Conservation (phyloP, 1,284 basidiomycete genomes). For the Austropuccinia psidii region DNA sequence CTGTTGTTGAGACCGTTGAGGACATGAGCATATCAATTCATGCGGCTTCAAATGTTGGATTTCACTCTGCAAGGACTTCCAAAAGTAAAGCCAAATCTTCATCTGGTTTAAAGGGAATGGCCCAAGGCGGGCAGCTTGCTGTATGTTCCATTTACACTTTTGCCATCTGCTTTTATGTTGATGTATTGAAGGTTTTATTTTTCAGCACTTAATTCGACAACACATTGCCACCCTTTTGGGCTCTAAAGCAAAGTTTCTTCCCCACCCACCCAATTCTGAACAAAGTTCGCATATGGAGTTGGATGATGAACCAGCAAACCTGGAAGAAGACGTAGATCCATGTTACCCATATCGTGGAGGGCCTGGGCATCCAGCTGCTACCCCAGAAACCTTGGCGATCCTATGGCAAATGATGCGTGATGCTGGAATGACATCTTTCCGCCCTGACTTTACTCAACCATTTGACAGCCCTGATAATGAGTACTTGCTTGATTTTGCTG, state of each 20-base stretch:
- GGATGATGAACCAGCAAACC: background rate
- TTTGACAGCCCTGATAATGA: background rate
- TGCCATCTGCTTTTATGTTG: too few relatives aligned
- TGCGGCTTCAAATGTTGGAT: too few relatives aligned
- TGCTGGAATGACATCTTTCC: background rate
- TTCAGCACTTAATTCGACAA: background rate
- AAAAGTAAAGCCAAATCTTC: too few relatives aligned
- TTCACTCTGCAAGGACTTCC: too few relatives aligned
- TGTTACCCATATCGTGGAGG: constrained; percentile 5
- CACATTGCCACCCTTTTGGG: constrained; percentile 14
- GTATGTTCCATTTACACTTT: too few relatives aligned
- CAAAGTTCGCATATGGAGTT: background rate
- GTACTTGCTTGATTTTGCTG: background rate
- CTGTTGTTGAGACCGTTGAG: background rate
- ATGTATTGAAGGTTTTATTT: too few relatives aligned
- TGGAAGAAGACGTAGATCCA: background rate
- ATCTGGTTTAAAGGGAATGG: too few relatives aligned
- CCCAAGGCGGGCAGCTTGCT: too few relatives aligned
- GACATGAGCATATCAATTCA: background rate
- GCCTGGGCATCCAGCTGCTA: background rate
- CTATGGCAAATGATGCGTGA: background rate
- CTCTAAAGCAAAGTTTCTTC: background rate
- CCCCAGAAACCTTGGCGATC: background rate
- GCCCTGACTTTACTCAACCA: constrained; percentile 9
- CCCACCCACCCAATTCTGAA: background rate